Percentiles rank a stretch among this genome's conserved stretches.
Evolutionary conservation across 2,329 filamentous ascomycete species (phyloP).

Genomic region (Sporothrix globosa): DNA sequence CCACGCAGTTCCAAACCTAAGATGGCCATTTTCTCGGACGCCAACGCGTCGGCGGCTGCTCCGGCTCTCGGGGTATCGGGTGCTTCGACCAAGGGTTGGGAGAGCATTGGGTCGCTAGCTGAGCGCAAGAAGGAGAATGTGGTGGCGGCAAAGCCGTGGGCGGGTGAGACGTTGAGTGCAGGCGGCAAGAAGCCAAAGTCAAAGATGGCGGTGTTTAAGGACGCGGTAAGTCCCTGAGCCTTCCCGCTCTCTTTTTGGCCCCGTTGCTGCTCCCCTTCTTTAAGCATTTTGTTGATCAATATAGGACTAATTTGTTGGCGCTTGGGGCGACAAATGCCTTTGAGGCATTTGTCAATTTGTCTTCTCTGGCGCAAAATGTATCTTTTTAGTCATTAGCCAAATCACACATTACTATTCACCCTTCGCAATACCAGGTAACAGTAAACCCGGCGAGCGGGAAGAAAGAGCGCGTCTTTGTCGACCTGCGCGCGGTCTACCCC

Average conservation of each 20-base stretch:
- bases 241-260: neutral
- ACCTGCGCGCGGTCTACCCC: constrained; percentile 83
- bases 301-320: constrained; percentile 85
- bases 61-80: constrained; percentile 59
- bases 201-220: constrained; percentile 93
- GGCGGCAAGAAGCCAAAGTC: constrained; percentile 78
- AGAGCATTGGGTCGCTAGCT: constrained; percentile 82
- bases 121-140: constrained; percentile 94
- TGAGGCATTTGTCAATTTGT: constrained; percentile 50
- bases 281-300: constrained; percentile 75
- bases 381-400: constrained; percentile 60
- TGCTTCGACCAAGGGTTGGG: constrained; percentile 75
- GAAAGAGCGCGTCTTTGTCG: constrained; percentile 83
- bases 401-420: constrained; percentile 67
- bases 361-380: constrained; percentile 44
- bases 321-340: constrained; percentile 47
- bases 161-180: constrained; percentile 83
- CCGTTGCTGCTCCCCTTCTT: neutral
- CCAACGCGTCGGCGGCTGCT: constrained; percentile 60
- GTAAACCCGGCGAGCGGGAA: constrained; percentile 81
- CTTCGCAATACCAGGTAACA: constrained; percentile 75
- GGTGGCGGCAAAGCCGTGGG: constrained; percentile 85
- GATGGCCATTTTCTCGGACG: constrained; percentile 88
- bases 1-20: constrained; percentile 69
- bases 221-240: constrained; percentile 73